phyloP scores from a whole-genome alignment of 73 alveolate genomes.

The Paramecium pentaurelia region DNA sequence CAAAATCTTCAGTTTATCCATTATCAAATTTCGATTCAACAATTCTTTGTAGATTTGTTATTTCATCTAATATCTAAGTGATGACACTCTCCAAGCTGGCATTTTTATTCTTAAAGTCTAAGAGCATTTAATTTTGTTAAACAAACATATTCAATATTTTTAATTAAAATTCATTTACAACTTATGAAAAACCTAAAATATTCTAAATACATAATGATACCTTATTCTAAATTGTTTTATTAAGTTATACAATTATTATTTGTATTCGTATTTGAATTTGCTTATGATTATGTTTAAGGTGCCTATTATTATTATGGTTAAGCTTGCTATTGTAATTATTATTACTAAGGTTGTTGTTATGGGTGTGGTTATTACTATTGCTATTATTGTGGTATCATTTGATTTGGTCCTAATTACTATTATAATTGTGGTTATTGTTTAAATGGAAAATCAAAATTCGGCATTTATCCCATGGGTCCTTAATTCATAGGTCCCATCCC shows the following conservation, averaged over 20 bases:
- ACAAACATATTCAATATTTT: constrained; percentile 44
- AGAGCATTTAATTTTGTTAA: constrained; percentile 1
- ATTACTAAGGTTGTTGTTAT: not conserved
- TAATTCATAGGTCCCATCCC: not conserved
- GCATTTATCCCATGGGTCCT: constrained; percentile 18
- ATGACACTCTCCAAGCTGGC: not conserved
- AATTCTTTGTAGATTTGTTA: not conserved
- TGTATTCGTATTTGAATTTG: not conserved
- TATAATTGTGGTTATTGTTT: not conserved
- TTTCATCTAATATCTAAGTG: constrained; percentile 31
- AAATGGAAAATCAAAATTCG: not conserved
- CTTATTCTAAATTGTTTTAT: constrained; percentile 6
- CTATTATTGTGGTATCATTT: not conserved
- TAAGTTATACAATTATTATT: not conserved
- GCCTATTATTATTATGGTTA: not conserved
- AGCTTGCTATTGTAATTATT: not conserved
- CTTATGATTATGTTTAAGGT: not conserved
- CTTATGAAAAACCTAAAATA: constrained; percentile 9
- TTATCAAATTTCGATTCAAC: constrained; percentile 21
- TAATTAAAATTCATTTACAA: constrained; percentile 23
- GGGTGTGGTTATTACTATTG: not conserved
- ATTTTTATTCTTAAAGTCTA: constrained; percentile 24
- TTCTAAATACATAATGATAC: not conserved
- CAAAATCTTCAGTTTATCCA: not conserved
- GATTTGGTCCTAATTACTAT: not conserved